These are phyloP conservation scores for Byssoonygena ceratinophila DNA, from an alignment of 2,329 filamentous ascomycete species.

Conservation along the genomic window DNA sequence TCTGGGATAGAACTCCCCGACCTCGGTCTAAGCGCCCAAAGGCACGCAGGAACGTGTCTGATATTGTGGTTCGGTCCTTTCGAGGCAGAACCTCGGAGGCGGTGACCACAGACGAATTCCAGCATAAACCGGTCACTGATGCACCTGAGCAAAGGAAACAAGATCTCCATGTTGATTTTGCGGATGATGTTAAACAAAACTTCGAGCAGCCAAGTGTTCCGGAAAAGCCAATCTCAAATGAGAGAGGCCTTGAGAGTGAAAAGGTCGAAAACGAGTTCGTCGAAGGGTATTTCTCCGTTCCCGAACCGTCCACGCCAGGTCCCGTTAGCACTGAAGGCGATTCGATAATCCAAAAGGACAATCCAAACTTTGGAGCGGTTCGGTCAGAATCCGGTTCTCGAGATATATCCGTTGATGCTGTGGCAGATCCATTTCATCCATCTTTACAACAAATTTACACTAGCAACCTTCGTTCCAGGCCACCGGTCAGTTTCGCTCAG, in stretches of 20 bases:
- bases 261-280: not conserved
- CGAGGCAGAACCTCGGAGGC: constrained; percentile 25
- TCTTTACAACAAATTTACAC: constrained; percentile 50
- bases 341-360: constrained; percentile 2
- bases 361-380: constrained; percentile 25
- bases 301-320: constrained; percentile 14
- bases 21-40: constrained; percentile 36
- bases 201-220: not conserved
- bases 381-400: constrained; percentile 20
- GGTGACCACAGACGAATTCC: constrained; percentile 7
- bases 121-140: constrained; percentile 17
- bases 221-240: not conserved
- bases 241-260: not conserved
- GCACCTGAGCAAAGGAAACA: constrained; percentile 17
- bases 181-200: constrained; percentile 25
- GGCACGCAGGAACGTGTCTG: constrained; percentile 29
- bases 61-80: constrained; percentile 27
- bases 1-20: constrained; percentile 76
- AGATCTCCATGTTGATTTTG: constrained; percentile 49
- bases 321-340: constrained; percentile 4
- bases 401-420: constrained; percentile 26
- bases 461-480: constrained; percentile 53
- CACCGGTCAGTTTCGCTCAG: constrained; percentile 60
- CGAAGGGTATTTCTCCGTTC: constrained; percentile 11
- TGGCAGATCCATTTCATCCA: constrained; percentile 19